Evolutionary conservation across 805 yeast genomes (phyloP), one percentile per base, ranked within the genome.

Genomic region (Saccharomycopsis olivae): DNA sequence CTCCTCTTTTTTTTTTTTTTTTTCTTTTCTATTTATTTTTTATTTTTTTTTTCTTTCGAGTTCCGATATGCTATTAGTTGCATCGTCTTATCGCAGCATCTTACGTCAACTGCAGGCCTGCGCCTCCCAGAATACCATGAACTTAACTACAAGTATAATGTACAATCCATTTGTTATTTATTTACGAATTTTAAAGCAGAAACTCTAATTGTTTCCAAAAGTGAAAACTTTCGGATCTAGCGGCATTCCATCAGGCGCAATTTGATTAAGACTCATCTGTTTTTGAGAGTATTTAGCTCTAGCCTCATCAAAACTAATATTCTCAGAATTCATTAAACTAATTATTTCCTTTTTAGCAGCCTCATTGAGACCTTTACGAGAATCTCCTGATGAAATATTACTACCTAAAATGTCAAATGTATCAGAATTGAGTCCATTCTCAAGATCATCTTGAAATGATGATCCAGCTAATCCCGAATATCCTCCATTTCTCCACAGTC

Each of bases 201-300:
- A 31, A 31, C 6, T 31, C 6, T 11, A 31, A 15, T 20, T 10
- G 9, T 34, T 42, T 19, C 49, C 45, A 40, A 71, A 70, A 0
- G 75, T 69, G 2, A 78, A 73, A 1, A 79, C 69, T 47, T 69
- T 72, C 1, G 87, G 84, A 47, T 80, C 88, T 29, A 64, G 47
- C 1, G 88, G 88, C 36, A 70, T 56, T 0, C 89, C 89, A 54
- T 78, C 78, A 0, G 73, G 66, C 2, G 71, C 79, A 31, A 82
- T 74, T 9, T 65, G 68, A 52, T 78, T 68, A 13, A 60, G 54
- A 1, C 62, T 60, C 53, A 83, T 64, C 47, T 59, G 59, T 9
- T 23, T 24, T 20, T 36, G 29, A 10, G 73, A 68, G 51, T 69
- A 77, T 39, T 64, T 51, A 3, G 71, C 54, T 45, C 94, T 62